Base-by-base conservation (phyloP, 1,139 yeast genomes). In the Kurtzmaniella quercitrusa region DNA sequence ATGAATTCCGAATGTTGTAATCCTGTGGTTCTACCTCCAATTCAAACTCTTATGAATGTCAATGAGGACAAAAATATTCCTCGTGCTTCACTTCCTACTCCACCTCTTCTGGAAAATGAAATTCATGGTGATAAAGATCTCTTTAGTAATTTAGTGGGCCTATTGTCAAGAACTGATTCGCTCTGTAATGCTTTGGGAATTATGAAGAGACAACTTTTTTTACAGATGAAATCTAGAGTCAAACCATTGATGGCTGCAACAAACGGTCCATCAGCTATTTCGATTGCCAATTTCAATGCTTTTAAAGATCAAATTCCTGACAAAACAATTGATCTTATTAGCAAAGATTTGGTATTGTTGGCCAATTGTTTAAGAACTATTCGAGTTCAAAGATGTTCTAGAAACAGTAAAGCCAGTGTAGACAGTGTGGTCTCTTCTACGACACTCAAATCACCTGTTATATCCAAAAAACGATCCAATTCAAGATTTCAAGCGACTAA, bases 271-370 rank as follows among this genome's bases (percentile, higher is more conserved):
- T 5, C 21, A 15, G 28, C 8, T 28, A 37, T 28, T 3, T 20
- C 39, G 5, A 12, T 7, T 8, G 9, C 17, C 8, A 28, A 28
- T n/a, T 37, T 37, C 17, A 28, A 28, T 16, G 19, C 12, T 3
- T 37, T 37, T 28, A 17, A 26, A 11, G 33, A 18, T 17, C 20
- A 19, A 16, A 23, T 37, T 17, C 34, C 39, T 37, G 39, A 37
- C 11, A 16, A 26, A 16, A 26, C 34, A 2, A 23, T 37, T 6
- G 21, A 19, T 8, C 20, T 28, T n/a, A 16, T 37, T 5, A n/a
- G 21, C n/a, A 26, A 28, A 11, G 39, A 37, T 20, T 37, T 37
- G 33, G 21, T 16, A 11, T 9, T 37, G 17, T 33, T 37, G 12
- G 21, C 23, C 3, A 17, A 26, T 3, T 17, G 23, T 16, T 20